Base-by-base conservation (phyloP, 257 asterid species). In the Jaltomata sinuosa region DNA sequence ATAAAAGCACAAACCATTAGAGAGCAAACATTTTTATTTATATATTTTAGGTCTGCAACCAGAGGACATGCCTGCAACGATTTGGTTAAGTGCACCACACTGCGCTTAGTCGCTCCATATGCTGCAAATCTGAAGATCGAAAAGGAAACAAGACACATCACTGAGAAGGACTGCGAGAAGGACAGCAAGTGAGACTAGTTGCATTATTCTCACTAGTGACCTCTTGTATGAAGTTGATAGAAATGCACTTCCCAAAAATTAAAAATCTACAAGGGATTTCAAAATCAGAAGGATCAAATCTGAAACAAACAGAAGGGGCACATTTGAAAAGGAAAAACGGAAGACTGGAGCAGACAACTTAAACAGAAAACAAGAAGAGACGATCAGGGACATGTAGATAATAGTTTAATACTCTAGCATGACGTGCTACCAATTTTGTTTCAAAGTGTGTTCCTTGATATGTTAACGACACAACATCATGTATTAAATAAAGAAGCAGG, bases 71-170 rank as follows among this genome's bases (percentile, higher is more conserved):
- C 99, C 97, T 96, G 98, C 79, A 96, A 88, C 59, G 99, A 96
- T 91, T 96, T 96, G 16, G 99, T 96, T 83, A 96, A 93, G 91
- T 96, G 99, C 88, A 94, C 99, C 85, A 94, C 99, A 85, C 99
- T 94, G 40, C 99, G 98, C 84, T 96, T 96, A 52, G 99, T 94
- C 72, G 99, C 99, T 57, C 99, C 99, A 88, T 96, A 96, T 78
- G 99, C 99, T 82, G 99, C 99, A 92, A 94, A 96, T 79, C 99
- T 96, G 91, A 80, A 81, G 83, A 82, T 49, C 59, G 22, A 38
- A 83, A 14, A 87, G 61, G 50, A 72, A 61, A 34, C 47, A 82
- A 83, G 49, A 47, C 34, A 21, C 25, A 49, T 76, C 61, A 49
- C 22, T 71, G n/a, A 21, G 55, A 29, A 31, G 81, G 49, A 27